Conservation (phyloP, 768 basidiomycete species). For the Neoboletus subvelutipes region DNA sequence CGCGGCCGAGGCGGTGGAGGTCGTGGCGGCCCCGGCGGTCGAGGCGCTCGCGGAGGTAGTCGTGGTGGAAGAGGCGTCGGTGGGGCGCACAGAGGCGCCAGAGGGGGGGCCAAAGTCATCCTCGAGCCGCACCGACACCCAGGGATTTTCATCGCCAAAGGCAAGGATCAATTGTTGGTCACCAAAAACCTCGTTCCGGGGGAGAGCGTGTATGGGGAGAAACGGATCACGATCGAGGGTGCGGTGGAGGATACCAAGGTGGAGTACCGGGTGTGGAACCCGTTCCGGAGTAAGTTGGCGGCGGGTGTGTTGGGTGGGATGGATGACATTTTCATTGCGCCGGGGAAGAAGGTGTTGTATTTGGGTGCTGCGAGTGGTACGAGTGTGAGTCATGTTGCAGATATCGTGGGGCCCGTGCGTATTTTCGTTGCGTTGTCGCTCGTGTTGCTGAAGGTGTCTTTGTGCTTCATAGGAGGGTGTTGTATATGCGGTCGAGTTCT, state of each 20-base stretch:
- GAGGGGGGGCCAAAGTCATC: constrained; percentile 84
- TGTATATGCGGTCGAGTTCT: constrained; percentile 99
- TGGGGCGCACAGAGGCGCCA: constrained; percentile 68
- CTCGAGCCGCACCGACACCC: constrained; percentile 94
- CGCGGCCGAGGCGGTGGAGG: constrained; percentile 37
- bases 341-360: constrained; percentile 95
- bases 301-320: constrained; percentile 95
- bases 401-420: constrained; percentile 93
- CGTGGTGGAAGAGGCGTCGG: constrained; percentile 57
- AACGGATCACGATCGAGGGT: constrained; percentile 85
- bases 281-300: constrained; percentile 94
- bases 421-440: neutral
- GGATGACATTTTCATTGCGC: constrained; percentile 88
- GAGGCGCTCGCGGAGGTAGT: constrained; percentile 46
- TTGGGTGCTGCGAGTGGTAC: constrained; percentile 98
- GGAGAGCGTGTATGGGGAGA: constrained; percentile 98
- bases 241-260: constrained; percentile 79
- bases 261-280: constrained; percentile 99
- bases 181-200: constrained; percentile 98
- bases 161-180: constrained; percentile 95
- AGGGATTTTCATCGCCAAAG: constrained; percentile 95
- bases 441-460: neutral
- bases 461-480: constrained; percentile 69
- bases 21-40: constrained; percentile 45
- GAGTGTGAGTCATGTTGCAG: constrained; percentile 97